Evolutionary conservation across 2,329 filamentous ascomycete genomes (phyloP), one percentile per base, ranked within the genome.

Genomic region (Parascedosporium putredinis): DNA sequence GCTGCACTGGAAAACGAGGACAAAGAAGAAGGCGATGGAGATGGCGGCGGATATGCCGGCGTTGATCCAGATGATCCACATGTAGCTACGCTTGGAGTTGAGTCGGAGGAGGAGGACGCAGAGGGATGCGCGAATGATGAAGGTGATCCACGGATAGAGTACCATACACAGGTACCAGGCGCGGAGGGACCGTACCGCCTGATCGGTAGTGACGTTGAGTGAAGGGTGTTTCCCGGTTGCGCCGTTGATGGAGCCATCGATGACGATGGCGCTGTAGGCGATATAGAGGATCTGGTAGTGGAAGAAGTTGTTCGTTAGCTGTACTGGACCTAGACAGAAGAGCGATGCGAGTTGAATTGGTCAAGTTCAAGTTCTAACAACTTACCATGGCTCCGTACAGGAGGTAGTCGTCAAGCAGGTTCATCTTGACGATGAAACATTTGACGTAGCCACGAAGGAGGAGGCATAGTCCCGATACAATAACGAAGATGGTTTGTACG

Each of bases 1-100:
- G 0, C 54, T 60, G 59, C 75, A 78, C 55, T 77, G 74, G 14
- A 78, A 66, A 0, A 73, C 54, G 5, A 72, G 67, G 51, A 74
- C 58, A 56, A 75, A 68, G 59, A 73, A 71, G 55, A 67, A 71
- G 9, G 57, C 60, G 5, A 59, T 49, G 0, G 68, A 68, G 31
- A 64, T 60, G 18, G 56, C 45, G 48, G 62, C 63, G 51, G 72
- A 64, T 51, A 70, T 63, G 4, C 49, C 56, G 16, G 67, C 48
- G 36, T 63, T 61, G 45, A 50, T 47, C 44, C 61, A 60, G 31
- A 68, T 62, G 42, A 67, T 60, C 52, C 59, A 57, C 3, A 60
- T 59, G 51, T 72, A 64, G 33, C 59, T 50, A 18, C 53, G 60
- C 8, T 55, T 53, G 5, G 62, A 59, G 7, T 65, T 64, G 33